Conservation (phyloP, 495 filamentous ascomycete genomes). For the Endocarpon pusillum region DNA sequence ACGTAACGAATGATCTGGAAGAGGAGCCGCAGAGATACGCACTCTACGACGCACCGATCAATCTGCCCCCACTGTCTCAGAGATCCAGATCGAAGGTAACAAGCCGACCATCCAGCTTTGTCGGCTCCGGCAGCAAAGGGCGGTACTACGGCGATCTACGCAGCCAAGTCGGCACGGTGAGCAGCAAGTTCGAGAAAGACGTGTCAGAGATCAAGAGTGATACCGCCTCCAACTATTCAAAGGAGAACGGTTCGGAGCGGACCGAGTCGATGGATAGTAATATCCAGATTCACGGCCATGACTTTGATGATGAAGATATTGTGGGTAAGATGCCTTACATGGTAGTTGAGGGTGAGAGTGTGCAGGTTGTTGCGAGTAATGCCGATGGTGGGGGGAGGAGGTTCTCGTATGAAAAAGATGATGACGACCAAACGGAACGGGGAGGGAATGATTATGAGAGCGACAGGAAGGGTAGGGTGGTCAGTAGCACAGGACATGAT, state of each 20-base stretch:
- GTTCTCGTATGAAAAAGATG: conserved; percentile 17
- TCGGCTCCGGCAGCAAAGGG: conserved; percentile 14
- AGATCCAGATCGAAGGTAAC: conserved; percentile 11
- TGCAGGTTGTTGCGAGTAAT: too few species aligned
- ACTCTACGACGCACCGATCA: conserved; percentile 17
- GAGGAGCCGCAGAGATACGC: conserved; percentile 14
- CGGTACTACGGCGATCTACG: conserved; percentile 24
- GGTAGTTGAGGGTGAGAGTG: conserved; percentile 18
- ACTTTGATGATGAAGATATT: conserved; percentile 1
- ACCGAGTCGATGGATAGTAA: conserved; percentile 1
- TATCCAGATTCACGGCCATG: conserved; percentile 8
- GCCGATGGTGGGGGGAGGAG: too few species aligned
- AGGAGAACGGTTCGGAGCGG: conserved; percentile 6
- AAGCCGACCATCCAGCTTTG: conserved; percentile 7
- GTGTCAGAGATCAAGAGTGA: neutral
- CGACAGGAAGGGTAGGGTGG: conserved; percentile 30
- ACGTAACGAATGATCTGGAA: conserved; percentile 11
- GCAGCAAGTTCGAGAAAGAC: conserved; percentile 1
- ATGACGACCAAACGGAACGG: conserved; percentile 13
- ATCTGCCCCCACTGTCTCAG: conserved; percentile 16
- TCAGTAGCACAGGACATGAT: conserved; percentile 35
- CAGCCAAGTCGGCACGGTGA: conserved; percentile 12
- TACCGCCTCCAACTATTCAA: conserved; percentile 6
- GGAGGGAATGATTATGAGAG: conserved; percentile 12
- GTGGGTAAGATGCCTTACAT: conserved; percentile 15